Conservation (phyloP, 2,329 filamentous ascomycete genomes). For the Venturia pyrina region DNA sequence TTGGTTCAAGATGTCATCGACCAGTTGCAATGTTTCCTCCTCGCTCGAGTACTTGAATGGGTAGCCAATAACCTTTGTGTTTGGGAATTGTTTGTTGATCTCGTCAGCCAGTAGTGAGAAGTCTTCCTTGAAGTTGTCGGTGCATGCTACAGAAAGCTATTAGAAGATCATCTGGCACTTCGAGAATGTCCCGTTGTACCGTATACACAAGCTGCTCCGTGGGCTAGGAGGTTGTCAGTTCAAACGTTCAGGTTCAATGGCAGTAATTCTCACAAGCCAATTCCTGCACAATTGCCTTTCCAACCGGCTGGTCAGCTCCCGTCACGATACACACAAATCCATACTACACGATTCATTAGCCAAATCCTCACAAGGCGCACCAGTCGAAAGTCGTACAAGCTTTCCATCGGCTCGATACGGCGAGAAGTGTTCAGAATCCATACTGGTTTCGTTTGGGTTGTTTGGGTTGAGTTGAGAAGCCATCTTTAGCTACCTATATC, state of each 20-base stretch:
- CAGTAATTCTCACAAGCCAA: slow-evolving; percentile 38
- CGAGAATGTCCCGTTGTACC: slow-evolving; percentile 23
- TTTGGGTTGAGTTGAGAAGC: not conserved
- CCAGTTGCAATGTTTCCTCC: slow-evolving; percentile 49
- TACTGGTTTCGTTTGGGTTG: slow-evolving; percentile 9
- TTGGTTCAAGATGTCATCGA: slow-evolving; percentile 53
- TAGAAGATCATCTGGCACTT: not conserved
- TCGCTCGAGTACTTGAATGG: slow-evolving; percentile 50
- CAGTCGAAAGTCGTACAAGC: slow-evolving; percentile 30
- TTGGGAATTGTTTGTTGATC: slow-evolving; percentile 37
- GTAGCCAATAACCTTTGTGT: slow-evolving; percentile 52
- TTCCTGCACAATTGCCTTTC: slow-evolving; percentile 49
- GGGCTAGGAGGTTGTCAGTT: slow-evolving; percentile 31
- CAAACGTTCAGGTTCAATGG: not conserved
- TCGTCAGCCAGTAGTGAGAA: slow-evolving; percentile 27
- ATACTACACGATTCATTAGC: slow-evolving; percentile 31
- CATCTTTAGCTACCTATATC: not conserved
- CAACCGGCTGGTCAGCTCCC: slow-evolving; percentile 50
- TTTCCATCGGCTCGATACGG: slow-evolving; percentile 50
- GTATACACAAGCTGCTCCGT: slow-evolving; percentile 56
- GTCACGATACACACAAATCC: slow-evolving; percentile 57
- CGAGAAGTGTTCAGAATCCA: slow-evolving; percentile 42
- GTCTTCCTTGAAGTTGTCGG: slow-evolving; percentile 29
- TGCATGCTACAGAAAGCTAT: slow-evolving; percentile 35
- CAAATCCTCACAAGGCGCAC: not conserved